Evolutionary conservation across 2,329 filamentous ascomycete genomes (phyloP).

Genomic region (Aspergillus flavus): DNA sequence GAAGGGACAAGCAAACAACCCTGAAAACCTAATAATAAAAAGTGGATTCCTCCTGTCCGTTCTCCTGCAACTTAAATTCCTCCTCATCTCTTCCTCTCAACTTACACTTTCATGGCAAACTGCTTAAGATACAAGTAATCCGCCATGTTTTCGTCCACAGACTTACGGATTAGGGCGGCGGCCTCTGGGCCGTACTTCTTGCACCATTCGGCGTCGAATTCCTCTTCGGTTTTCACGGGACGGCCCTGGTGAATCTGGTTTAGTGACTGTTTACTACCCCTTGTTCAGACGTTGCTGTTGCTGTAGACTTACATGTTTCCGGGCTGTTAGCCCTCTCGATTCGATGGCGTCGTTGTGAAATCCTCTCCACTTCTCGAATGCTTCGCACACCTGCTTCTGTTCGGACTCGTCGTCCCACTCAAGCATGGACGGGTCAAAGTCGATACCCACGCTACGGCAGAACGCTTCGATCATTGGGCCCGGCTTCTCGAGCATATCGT

Average conservation of each 20-base stretch:
- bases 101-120: constrained; percentile 59
- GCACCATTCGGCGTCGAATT: constrained; percentile 62
- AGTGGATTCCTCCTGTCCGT: constrained; percentile 1
- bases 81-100: constrained; percentile 3
- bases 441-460: constrained; percentile 78
- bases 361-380: constrained; percentile 95
- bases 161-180: constrained; percentile 60
- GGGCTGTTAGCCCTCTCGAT: constrained; percentile 72
- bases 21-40: constrained; percentile 2
- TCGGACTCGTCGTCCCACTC: constrained; percentile 78
- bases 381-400: constrained; percentile 67
- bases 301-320: constrained; percentile 43
- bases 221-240: constrained; percentile 51
- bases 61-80: constrained; percentile 2
- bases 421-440: constrained; percentile 77
- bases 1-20: not conserved
- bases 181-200: constrained; percentile 63
- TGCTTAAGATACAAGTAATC: constrained; percentile 68
- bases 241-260: constrained; percentile 21
- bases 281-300: not conserved
- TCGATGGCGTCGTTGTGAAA: constrained; percentile 95
- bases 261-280: constrained; percentile 12
- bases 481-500: constrained; percentile 88
- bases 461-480: constrained; percentile 74
- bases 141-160: constrained; percentile 60